Base-by-base conservation (phyloP, 1,284 basidiomycete genomes). In the Hymenochaete sp. region DNA sequence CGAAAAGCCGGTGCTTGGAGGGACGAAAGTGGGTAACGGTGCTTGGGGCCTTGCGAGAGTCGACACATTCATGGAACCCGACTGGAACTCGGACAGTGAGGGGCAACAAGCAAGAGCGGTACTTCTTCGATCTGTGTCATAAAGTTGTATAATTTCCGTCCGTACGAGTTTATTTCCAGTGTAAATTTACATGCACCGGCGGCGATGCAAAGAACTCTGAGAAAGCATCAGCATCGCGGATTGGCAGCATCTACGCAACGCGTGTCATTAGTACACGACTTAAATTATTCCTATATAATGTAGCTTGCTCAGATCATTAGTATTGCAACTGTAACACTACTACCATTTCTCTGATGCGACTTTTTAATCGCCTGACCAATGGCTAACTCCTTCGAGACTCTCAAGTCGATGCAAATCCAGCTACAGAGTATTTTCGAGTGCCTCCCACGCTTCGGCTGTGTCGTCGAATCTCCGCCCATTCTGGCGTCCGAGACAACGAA, bases 41-140 rank as follows among this genome's bases (percentile, higher is more conserved):
- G 84, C 80, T 2, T 89, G 85, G 85, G 82, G 72, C 0, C 61
- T 89, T 31, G 81, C 82, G 4, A 83, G 80, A 73, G 67, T 88
- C 18, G 85, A 88, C 56, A 86, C 81, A 0, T 64, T 77, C 40
- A 77, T 88, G 71, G 76, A 83, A 46, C 51, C 70, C 1, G 56
- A n/a, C n/a, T n/a, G n/a, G n/a, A n/a, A n/a, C n/a, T n/a, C n/a
- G n/a, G n/a, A n/a, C n/a, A n/a, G n/a, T n/a, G n/a, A n/a, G n/a
- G n/a, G n/a, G n/a, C n/a, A n/a, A n/a, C n/a, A n/a, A n/a, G n/a
- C n/a, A n/a, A n/a, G n/a, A n/a, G n/a, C n/a, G n/a, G n/a, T n/a
- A n/a, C n/a, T n/a, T n/a, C n/a, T n/a, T n/a, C n/a, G n/a, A n/a
- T n/a, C n/a, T n/a, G n/a, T n/a, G n/a, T n/a, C n/a, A n/a, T n/a